A percentile compares a stretch with the other conserved stretches of the same genome.
Evolutionary conservation across 768 basidiomycete species (phyloP).

Genomic region (Panus rudis): DNA sequence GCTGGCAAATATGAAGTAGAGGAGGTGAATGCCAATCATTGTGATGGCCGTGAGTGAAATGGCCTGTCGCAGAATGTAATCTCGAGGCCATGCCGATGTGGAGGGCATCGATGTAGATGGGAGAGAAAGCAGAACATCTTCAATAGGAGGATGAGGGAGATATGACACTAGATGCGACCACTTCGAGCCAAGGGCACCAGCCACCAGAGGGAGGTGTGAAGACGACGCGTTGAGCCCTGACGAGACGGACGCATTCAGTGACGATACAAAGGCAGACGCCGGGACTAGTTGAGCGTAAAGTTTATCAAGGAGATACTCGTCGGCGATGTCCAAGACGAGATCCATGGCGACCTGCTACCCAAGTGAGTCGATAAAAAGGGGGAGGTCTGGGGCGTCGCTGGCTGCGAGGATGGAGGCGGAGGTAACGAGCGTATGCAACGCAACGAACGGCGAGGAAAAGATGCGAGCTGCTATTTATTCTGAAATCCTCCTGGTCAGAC

Average conservation of each 20-base stretch:
- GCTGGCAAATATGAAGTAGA: conserved; percentile 88
- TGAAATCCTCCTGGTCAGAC: conserved; percentile 11
- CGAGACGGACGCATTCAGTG: conserved; percentile 10
- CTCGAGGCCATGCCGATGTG: conserved; percentile 76
- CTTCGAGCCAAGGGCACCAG: conserved; percentile 22
- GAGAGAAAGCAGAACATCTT: too few species aligned
- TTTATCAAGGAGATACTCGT: conserved; percentile 70
- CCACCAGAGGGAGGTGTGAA: conserved; percentile 32
- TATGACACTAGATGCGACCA: conserved; percentile 50
- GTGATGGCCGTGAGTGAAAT: conserved; percentile 68
- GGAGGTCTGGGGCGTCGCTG: not conserved
- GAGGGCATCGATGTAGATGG: conserved; percentile 28
- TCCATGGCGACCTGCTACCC: conserved; percentile 52
- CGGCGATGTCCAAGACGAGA: conserved; percentile 62
- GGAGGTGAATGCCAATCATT: conserved; percentile 68
- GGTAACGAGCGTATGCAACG: not conserved
- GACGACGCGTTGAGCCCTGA: conserved; percentile 18
- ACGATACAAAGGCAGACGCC: conserved; percentile 23
- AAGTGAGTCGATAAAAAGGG: conserved; percentile 2
- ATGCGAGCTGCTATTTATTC: not conserved
- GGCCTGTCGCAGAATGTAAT: conserved; percentile 73
- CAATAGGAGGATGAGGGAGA: conserved; percentile 54
- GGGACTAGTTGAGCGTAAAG: conserved; percentile 76
- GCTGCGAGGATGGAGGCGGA: not conserved
- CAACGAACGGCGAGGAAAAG: not conserved